Conservation (phyloP, 106 monocot species). For the Dioscorea zingiberensis region DNA sequence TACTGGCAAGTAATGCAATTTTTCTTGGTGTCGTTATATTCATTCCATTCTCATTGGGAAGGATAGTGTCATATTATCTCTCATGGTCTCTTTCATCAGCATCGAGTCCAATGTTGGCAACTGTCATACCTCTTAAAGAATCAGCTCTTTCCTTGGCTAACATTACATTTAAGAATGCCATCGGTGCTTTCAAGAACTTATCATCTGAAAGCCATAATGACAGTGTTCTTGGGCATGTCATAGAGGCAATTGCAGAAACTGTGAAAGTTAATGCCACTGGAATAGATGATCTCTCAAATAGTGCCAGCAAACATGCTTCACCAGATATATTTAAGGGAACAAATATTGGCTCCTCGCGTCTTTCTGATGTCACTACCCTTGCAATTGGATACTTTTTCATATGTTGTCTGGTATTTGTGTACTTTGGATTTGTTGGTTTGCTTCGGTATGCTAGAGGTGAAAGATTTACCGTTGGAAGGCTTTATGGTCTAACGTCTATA, state of each 20-base stretch:
- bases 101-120: constrained; percentile 55
- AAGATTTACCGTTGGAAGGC: constrained; percentile 67
- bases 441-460: constrained; percentile 82
- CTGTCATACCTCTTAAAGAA: constrained; percentile 60
- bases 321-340: constrained; percentile 32
- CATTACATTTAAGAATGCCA: constrained; percentile 68
- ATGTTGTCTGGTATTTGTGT: constrained; percentile 66
- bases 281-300: constrained; percentile 18
- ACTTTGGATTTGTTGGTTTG: constrained; percentile 76
- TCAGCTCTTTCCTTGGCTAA: constrained; percentile 74
- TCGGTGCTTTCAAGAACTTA: constrained; percentile 59
- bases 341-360: constrained; percentile 49
- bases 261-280: constrained; percentile 54
- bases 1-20: constrained; percentile 97
- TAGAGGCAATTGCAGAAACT: constrained; percentile 48
- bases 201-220: constrained; percentile 55
- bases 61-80: constrained; percentile 69
- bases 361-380: constrained; percentile 92
- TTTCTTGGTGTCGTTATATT: constrained; percentile 90
- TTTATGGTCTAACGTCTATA: constrained; percentile 72
- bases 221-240: constrained; percentile 34
- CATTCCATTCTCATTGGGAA: constrained; percentile 87
- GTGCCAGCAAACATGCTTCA: constrained; percentile 19
- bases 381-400: constrained; percentile 82
- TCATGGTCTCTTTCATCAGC: constrained; percentile 86